A percentile compares a stretch with the other conserved stretches of the same genome.
Evolutionary conservation across 345 rosid species (phyloP).

Genomic region (Cardiospermum halicacabum): DNA sequence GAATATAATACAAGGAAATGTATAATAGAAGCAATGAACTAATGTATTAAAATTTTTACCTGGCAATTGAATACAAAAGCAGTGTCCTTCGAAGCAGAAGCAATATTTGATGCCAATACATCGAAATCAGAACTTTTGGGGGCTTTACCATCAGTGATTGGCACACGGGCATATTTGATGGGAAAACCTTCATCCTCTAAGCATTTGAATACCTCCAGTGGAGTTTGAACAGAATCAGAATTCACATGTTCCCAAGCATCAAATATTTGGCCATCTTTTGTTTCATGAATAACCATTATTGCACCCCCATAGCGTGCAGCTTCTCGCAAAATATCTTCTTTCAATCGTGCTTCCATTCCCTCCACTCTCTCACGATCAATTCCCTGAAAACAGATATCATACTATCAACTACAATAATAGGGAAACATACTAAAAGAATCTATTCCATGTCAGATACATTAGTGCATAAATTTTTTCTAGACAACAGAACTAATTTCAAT

Average conservation of each 20-base stretch:
- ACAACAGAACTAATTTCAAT: conserved; percentile 1
- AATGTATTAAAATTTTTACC: conserved; percentile 35
- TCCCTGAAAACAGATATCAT: conserved; percentile 49
- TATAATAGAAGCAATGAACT: conserved; percentile 8
- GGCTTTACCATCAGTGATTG: conserved; percentile 98
- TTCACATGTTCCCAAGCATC: conserved; percentile 90
- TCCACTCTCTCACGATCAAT: conserved; percentile 93
- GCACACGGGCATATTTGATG: conserved; percentile 85
- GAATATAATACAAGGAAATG: conserved; percentile 4
- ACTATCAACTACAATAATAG: conserved; percentile 17
- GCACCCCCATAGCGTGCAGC: conserved; percentile 83
- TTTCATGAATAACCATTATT: conserved; percentile 95
- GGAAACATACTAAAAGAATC: neutral
- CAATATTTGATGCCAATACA: conserved; percentile 62
- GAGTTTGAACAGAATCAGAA: conserved; percentile 75
- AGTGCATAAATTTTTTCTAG: neutral
- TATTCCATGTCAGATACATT: neutral
- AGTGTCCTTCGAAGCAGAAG: conserved; percentile 88
- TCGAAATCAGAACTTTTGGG: conserved; percentile 96
- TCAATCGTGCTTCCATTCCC: conserved; percentile 93
- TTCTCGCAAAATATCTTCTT: conserved; percentile 90
- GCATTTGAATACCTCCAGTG: conserved; percentile 85
- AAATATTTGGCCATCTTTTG: conserved; percentile 71
- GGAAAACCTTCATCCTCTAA: conserved; percentile 84
- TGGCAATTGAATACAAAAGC: conserved; percentile 98